Evolutionary conservation across 140 eudicot species (phyloP).

Genomic region (Ambrosia hybrid): DNA sequence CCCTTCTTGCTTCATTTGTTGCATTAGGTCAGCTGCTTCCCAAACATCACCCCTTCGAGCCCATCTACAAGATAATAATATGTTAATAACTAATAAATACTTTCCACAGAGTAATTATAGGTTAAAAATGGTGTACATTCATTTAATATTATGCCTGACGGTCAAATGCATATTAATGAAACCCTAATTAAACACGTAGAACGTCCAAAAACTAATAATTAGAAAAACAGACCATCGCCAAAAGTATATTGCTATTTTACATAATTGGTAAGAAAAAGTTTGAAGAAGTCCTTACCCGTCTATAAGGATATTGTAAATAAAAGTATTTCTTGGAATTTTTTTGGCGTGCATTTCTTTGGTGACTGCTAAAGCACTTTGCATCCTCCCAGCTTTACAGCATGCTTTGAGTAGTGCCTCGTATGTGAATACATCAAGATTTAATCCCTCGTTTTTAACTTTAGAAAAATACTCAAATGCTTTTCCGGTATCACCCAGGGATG

Average conservation of each 20-base stretch:
- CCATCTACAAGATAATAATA: slow-evolving; percentile 58
- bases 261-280: neutral
- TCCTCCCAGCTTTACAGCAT: slow-evolving; percentile 96
- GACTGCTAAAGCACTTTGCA: slow-evolving; percentile 99
- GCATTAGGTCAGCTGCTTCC: slow-evolving; percentile 98
- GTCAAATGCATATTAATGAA: neutral
- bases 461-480: slow-evolving; percentile 92
- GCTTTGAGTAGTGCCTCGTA: slow-evolving; percentile 96
- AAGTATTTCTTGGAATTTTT: slow-evolving; percentile 78
- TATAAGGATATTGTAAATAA: slow-evolving; percentile 82
- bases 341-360: slow-evolving; percentile 86
- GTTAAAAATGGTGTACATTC: neutral
- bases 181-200: neutral
- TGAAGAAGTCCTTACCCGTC: slow-evolving; percentile 63
- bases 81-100: neutral
- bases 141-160: neutral
- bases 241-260: neutral
- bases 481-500: slow-evolving; percentile 91
- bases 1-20: slow-evolving; percentile 94
- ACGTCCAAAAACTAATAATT: neutral
- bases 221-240: neutral
- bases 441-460: slow-evolving; percentile 75
- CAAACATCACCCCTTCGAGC: slow-evolving; percentile 99
- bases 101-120: too few relatives aligned
- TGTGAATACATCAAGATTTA: slow-evolving; percentile 77